Conservation (phyloP, 768 basidiomycete genomes). For the Pulveroboletus ravenelii region DNA sequence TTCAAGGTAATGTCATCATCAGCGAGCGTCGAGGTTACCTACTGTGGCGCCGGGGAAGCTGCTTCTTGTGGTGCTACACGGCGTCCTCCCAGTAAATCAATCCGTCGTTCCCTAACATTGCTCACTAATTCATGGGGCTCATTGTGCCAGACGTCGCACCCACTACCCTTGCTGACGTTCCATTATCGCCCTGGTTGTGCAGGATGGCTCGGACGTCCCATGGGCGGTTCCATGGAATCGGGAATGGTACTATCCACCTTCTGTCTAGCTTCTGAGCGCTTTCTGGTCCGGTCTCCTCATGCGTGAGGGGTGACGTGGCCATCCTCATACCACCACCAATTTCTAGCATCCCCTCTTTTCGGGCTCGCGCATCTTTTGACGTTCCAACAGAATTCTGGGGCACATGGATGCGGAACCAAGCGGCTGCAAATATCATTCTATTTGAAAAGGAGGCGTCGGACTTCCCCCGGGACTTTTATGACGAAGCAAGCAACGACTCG, state of each 20-base stretch:
- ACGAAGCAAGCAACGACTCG: constrained; percentile 6
- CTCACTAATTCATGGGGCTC: too few relatives aligned
- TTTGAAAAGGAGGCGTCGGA: constrained; percentile 31
- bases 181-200: constrained; percentile 8
- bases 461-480: constrained; percentile 8
- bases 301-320: constrained; percentile 5
- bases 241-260: background rate
- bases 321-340: constrained; percentile 11
- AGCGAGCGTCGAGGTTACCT: background rate
- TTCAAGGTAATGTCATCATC: too few relatives aligned
- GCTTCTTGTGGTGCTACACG: too few relatives aligned
- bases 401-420: constrained; percentile 27
- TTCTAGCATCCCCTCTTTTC: constrained; percentile 3
- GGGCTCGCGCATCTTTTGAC: constrained; percentile 4
- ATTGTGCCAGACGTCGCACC: background rate
- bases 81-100: too few relatives aligned
- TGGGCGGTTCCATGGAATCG: background rate
- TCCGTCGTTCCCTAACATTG: background rate
- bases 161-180: constrained; percentile 4
- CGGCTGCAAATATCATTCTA: constrained; percentile 37
- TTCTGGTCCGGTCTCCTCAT: background rate
- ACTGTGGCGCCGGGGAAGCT: background rate
- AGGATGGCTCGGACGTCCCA: constrained; percentile 14
- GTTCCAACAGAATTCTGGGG: constrained; percentile 29
- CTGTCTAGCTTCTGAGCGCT: background rate